A percentile compares a stretch with the other conserved stretches of the same genome.
Conservation (phyloP, 2,329 filamentous ascomycete genomes). For the Ceratocystis diversiconidia region DNA sequence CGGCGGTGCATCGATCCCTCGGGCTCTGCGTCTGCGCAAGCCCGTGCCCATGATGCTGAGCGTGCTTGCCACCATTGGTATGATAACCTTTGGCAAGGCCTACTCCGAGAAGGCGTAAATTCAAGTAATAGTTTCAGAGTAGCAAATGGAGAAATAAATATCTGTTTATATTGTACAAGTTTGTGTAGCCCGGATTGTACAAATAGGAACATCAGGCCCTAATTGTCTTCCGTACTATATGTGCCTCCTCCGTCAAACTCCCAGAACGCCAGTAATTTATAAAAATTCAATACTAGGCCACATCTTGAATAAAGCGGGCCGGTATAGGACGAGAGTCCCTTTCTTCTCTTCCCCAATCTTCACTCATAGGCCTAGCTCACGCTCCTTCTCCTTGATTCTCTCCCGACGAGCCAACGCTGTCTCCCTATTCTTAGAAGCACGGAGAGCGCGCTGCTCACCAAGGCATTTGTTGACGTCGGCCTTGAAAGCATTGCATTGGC, state of each 20-base stretch:
- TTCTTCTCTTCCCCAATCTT: neutral
- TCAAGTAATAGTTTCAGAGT: neutral
- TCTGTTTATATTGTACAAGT: conserved; percentile 6
- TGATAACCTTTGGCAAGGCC: conserved; percentile 66
- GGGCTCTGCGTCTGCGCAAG: conserved; percentile 72
- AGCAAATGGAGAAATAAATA: neutral
- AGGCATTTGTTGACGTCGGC: conserved; percentile 73
- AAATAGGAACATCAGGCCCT: neutral
- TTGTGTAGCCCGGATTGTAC: neutral
- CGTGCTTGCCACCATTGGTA: conserved; percentile 61
- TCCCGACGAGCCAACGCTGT: conserved; percentile 53
- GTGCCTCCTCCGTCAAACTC: neutral
- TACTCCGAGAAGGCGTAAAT: conserved; percentile 32
- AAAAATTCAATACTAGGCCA: neutral
- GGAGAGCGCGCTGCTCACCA: conserved; percentile 62
- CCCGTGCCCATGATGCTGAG: conserved; percentile 71
- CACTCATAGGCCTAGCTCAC: conserved; percentile 27
- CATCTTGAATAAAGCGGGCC: too few relatives aligned
- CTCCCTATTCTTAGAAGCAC: conserved; percentile 60
- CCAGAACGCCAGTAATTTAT: conserved; percentile 11
- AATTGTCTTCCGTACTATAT: neutral
- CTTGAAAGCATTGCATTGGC: conserved; percentile 83
- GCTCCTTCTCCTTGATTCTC: conserved; percentile 61
- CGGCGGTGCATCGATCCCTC: conserved; percentile 69
- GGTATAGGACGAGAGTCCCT: neutral